Base-by-base conservation (phyloP, 1,284 basidiomycete species). In the Polyporus tsugae region DNA sequence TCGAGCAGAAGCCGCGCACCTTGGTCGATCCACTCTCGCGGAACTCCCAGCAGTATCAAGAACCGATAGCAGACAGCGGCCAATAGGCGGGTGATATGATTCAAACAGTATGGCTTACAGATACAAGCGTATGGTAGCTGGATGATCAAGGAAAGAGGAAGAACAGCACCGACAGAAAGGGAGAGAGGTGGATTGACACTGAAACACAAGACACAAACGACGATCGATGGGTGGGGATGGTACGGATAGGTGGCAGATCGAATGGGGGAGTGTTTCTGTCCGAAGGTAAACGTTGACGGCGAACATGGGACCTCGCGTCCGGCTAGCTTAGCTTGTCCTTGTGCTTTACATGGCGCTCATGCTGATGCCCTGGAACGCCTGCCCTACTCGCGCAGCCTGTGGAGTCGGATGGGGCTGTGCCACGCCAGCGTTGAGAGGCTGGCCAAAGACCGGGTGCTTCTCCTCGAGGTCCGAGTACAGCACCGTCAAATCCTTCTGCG, bases 391-490 rank as follows among this genome's bases (percentile, higher is more conserved):
- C 60, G 72, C 69, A 62, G 74, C 76, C 62, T 78, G 78, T 38
- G 75, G 70, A 52, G 79, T 77, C 64, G 82, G 78, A 73, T 83
- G 84, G 64, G 81, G 75, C 69, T 79, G 80, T 46, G 71, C 71
- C 65, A 78, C 78, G 13, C 35, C 36, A 33, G 44, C 70, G 74
- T 72, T 80, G 36, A 86, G 83, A 67, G 85, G 83, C 62, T 81
- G 83, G 42, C 81, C 81, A 75, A 92, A 92, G 36, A 87, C 88
- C 1, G 91, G 85, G n/a, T 82, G 78, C 85, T 94, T 95, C 82
- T 96, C 95, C 82, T 97, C 95, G 73, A 97, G 83, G 78, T 95
- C 93, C 69, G 91, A 82, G 77, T 96, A 97, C 72, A 94, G 84
- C 70, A 97, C 92, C 22, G 91, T 91, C 87, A 96, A 93, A 78